Evolutionary conservation across 2,329 filamentous ascomycete species (phyloP), one percentile per base, ranked within the genome.

Genomic region (Parafenestella ontariensis): DNA sequence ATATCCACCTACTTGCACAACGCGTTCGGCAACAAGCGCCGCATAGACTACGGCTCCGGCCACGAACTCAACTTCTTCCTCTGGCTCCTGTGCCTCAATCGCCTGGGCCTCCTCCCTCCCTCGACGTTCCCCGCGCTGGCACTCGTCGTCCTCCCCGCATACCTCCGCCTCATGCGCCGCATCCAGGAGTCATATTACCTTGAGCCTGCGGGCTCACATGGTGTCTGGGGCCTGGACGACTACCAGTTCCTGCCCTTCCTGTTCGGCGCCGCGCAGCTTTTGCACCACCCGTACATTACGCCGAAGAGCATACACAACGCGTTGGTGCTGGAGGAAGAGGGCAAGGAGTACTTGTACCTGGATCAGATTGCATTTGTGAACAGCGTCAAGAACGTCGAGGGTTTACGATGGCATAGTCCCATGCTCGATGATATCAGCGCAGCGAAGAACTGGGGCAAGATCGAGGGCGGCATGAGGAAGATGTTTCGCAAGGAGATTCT

Each of bases 401-500:
- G 93, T 1, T 79, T 99, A 56, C 85, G 95, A 40, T 99, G 95
- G 95, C 96, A 99, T 70, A 93, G 89, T 61, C 95, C 96, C 3
- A 98, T 99, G 96, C 85, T 99, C 17, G 95, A 99, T 72, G 95
- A 99, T 74, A 99, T 99, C 61, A 95, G 90, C 3, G 88, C 91
- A 1, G 90, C 94, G 15, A 93, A 91, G 74, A 90, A 83, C 34
- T 99, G 95, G 95, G 80, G 77, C 61, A 99, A 99, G 81, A 90
- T 99, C 45, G 93, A 98, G 74, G 89, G 84, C 23, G 95, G 95
- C 6, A 98, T 99, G 96, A 85, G 91, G 56, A 90, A 92, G 64
- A 99, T 99, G 96, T 98, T 98, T 71, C 84, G 94, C 46, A 90
- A 89, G 36, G 95, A 99, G 76, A 94, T 99, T 0, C 77, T 99